These are phyloP conservation scores for Wilcoxina mikolae DNA, from an alignment of 495 filamentous ascomycete species.

Conservation along the genomic window DNA sequence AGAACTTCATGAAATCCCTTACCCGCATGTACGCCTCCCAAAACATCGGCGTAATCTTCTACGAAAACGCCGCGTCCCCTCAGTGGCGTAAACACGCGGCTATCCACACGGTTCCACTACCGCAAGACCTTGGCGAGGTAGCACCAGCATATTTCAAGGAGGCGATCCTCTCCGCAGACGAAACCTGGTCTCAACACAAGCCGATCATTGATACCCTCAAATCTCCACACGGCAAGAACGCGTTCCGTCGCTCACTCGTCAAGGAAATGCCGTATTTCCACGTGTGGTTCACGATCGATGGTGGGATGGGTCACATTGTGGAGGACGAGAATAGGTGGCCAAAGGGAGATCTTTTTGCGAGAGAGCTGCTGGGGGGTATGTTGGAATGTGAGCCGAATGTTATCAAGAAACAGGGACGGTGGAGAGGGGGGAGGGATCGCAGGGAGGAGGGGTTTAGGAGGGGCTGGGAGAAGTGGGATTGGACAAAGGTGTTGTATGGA, in stretches of 20 bases:
- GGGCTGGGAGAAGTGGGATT: conserved; percentile 86
- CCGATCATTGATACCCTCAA: conserved; percentile 81
- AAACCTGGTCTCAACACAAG: conserved; percentile 90
- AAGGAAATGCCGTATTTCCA: conserved; percentile 99
- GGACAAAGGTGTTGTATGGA: conserved; percentile 59
- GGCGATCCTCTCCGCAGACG: conserved; percentile 72
- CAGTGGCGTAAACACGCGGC: conserved; percentile 68
- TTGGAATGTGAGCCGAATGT: conserved; percentile 67
- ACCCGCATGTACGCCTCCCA: conserved; percentile 86
- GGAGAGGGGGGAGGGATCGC: conserved; percentile 56
- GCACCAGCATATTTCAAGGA: conserved; percentile 93
- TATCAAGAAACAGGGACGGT: conserved; percentile 81
- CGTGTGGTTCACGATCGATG: conserved; percentile 87
- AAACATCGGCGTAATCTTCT: conserved; percentile 83
- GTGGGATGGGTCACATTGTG: conserved; percentile 81
- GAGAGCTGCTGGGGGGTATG: conserved; percentile 90
- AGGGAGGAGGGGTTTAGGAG: conserved; percentile 67
- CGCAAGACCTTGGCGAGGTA: conserved; percentile 71
- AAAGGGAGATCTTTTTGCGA: conserved; percentile 78
- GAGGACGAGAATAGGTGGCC: conserved; percentile 84
- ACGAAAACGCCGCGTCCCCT: conserved; percentile 83
- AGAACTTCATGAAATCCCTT: conserved; percentile 95
- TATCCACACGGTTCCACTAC: conserved; percentile 74
- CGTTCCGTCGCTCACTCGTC: conserved; percentile 67
- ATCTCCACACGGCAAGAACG: conserved; percentile 53